Percentiles rank a stretch among this genome's conserved stretches.
Evolutionary conservation across 306 rosid genomes (phyloP).

Genomic region (Quercus wislizeni): DNA sequence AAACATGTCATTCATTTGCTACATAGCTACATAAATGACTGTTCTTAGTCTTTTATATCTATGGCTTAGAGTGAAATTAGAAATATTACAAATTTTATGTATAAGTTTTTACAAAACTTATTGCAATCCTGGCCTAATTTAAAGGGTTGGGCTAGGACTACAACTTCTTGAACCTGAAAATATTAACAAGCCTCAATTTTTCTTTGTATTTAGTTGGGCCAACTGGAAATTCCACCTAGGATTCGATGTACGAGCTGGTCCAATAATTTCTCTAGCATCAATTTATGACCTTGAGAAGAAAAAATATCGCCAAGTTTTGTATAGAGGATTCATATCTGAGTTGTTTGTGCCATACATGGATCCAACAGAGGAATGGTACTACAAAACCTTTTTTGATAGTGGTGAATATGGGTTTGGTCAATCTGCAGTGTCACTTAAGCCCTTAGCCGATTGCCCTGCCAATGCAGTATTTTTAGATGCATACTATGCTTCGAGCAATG

Average conservation of each 20-base stretch:
- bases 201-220: slow-evolving; percentile 48
- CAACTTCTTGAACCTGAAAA: not conserved
- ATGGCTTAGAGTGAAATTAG: not conserved
- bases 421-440: slow-evolving; percentile 39
- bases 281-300: slow-evolving; percentile 47
- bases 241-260: slow-evolving; percentile 47
- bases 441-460: slow-evolving; percentile 50
- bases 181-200: not conserved
- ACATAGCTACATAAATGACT: too few relatives aligned
- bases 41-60: not conserved
- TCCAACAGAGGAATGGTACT: slow-evolving; percentile 59
- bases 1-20: too few relatives aligned
- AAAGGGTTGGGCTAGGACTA: too few relatives aligned
- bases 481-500: slow-evolving; percentile 34
- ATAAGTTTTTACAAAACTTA: not conserved
- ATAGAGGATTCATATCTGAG: slow-evolving; percentile 60
- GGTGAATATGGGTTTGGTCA: slow-evolving; percentile 65
- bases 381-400: slow-evolving; percentile 42
- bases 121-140: not conserved
- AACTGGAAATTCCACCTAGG: slow-evolving; percentile 48
- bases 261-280: slow-evolving; percentile 58
- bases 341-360: slow-evolving; percentile 64
- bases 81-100: too few relatives aligned
- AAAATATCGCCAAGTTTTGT: slow-evolving; percentile 42
- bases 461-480: slow-evolving; percentile 56